Conservation (phyloP, 1,284 basidiomycete genomes). For the Ganoderma sinense region DNA sequence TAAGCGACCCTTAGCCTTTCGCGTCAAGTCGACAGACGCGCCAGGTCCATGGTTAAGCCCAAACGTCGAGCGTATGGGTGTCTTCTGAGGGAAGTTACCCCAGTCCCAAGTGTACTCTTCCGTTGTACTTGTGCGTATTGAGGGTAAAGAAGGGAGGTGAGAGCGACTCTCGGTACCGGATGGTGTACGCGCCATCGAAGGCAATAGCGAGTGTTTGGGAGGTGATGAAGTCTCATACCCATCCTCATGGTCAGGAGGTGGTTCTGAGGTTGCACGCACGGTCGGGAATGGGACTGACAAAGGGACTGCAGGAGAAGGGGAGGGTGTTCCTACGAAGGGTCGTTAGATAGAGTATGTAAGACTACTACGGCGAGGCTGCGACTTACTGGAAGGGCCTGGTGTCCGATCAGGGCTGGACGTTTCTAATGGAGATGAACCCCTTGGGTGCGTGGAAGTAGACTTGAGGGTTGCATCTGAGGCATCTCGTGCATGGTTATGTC, state of each 20-base stretch:
- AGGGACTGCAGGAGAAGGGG: slow-evolving; percentile 25
- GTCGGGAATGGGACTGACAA: slow-evolving; percentile 43
- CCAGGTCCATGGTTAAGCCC: slow-evolving; percentile 38
- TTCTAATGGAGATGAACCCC: slow-evolving; percentile 29
- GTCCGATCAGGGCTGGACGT: slow-evolving; percentile 28
- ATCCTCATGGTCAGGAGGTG: slow-evolving; percentile 51
- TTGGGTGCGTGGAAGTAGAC: slow-evolving; percentile 23
- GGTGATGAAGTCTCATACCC: slow-evolving; percentile 29
- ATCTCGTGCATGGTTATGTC: slow-evolving; percentile 51
- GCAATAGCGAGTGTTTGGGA: slow-evolving; percentile 21
- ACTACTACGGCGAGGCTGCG: not conserved
- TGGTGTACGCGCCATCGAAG: slow-evolving; percentile 25
- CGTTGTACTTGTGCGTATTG: slow-evolving; percentile 33
- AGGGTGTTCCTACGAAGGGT: slow-evolving; percentile 24
- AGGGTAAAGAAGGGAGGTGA: slow-evolving; percentile 26
- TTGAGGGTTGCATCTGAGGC: slow-evolving; percentile 47
- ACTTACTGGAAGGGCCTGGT: slow-evolving; percentile 35
- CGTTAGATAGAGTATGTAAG: not conserved
- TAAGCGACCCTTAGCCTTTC: slow-evolving; percentile 37
- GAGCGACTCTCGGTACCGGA: slow-evolving; percentile 28
- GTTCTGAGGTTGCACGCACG: slow-evolving; percentile 64
- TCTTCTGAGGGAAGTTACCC: slow-evolving; percentile 85
- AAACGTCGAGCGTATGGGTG: slow-evolving; percentile 65
- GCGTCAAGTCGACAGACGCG: slow-evolving; percentile 20
- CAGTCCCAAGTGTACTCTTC: slow-evolving; percentile 88